These are phyloP conservation scores for Macrolepiota fuliginosa DNA, from an alignment of 768 basidiomycete species.

Conservation along the genomic window DNA sequence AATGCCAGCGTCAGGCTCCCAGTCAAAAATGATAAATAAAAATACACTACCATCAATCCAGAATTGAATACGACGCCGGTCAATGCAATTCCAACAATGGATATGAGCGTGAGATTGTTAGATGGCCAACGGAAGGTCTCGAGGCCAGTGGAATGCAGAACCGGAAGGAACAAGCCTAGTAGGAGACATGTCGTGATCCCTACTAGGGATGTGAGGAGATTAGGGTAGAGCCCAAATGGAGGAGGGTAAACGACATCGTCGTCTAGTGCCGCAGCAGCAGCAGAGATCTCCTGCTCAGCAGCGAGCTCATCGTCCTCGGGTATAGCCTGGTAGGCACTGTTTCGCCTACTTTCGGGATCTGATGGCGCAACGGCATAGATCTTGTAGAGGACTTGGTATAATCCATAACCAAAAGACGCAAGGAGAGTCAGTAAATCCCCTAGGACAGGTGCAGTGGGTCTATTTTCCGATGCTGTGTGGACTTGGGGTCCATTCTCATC, in stretches of 20 bases:
- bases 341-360: constrained; percentile 50
- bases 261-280: constrained; percentile 14
- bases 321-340: constrained; percentile 44
- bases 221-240: constrained; percentile 84
- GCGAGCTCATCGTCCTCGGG: constrained; percentile 31
- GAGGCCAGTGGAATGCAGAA: constrained; percentile 63
- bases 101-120: constrained; percentile 38
- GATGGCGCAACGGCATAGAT: constrained; percentile 67
- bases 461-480: constrained; percentile 17
- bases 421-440: constrained; percentile 75
- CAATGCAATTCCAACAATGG: constrained; percentile 66
- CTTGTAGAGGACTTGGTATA: constrained; percentile 88
- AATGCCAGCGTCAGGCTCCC: constrained; percentile 11
- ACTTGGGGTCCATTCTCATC: constrained; percentile 13
- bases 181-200: constrained; percentile 72
- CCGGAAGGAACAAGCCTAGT: constrained; percentile 77
- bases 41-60: constrained; percentile 68
- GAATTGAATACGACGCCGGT: constrained; percentile 81
- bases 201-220: constrained; percentile 76
- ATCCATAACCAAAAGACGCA: constrained; percentile 69
- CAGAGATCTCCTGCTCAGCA: constrained; percentile 1
- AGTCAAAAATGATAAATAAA: not conserved
- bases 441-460: constrained; percentile 53
- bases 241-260: constrained; percentile 49
- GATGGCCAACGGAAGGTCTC: constrained; percentile 70